Percentiles rank a stretch among this genome's conserved stretches.
Conservation (phyloP, 805 yeast species). For the Starmerella tilneyi region DNA sequence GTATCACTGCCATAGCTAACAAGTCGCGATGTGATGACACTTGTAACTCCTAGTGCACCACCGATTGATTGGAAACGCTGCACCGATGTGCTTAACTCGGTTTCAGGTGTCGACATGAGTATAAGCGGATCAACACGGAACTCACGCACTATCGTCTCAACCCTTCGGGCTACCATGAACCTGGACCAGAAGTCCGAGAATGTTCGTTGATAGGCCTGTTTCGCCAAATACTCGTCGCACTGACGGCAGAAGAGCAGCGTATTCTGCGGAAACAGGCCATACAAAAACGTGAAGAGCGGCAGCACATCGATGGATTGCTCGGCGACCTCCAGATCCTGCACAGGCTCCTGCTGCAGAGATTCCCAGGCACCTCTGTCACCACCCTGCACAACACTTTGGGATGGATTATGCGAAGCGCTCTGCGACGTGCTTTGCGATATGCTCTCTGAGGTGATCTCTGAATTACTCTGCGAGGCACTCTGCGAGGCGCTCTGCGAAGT, state of each 20-base stretch:
- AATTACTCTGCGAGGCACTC: no score
- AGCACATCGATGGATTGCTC: constrained; percentile 26
- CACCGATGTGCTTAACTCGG: constrained; percentile 31
- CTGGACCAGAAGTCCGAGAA: constrained; percentile 32
- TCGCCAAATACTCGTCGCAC: constrained; percentile 34
- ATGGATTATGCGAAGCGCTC: no score
- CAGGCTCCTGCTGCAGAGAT: constrained; percentile 3
- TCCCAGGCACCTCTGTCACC: not conserved
- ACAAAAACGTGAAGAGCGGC: constrained; percentile 41
- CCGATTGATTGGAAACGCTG: constrained; percentile 30
- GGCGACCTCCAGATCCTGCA: not conserved
- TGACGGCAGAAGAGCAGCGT: constrained; percentile 36
- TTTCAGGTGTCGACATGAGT: constrained; percentile 32
- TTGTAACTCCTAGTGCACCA: constrained; percentile 33
- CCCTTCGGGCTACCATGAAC: constrained; percentile 29
- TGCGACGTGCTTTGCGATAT: no score
- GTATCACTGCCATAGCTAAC: constrained; percentile 2
- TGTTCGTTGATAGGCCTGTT: constrained; percentile 19
- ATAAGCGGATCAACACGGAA: constrained; percentile 43
- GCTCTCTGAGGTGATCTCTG: no score
- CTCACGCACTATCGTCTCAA: constrained; percentile 30
- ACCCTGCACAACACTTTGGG: no score
- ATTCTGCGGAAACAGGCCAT: constrained; percentile 49
- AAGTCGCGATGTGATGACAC: constrained; percentile 27
- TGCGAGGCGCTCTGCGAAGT: no score